Percentiles rank a stretch among this genome's conserved stretches.
phyloP scores from a whole-genome alignment of 139 green algal genomes.

The Chlorella vulgaris region DNA sequence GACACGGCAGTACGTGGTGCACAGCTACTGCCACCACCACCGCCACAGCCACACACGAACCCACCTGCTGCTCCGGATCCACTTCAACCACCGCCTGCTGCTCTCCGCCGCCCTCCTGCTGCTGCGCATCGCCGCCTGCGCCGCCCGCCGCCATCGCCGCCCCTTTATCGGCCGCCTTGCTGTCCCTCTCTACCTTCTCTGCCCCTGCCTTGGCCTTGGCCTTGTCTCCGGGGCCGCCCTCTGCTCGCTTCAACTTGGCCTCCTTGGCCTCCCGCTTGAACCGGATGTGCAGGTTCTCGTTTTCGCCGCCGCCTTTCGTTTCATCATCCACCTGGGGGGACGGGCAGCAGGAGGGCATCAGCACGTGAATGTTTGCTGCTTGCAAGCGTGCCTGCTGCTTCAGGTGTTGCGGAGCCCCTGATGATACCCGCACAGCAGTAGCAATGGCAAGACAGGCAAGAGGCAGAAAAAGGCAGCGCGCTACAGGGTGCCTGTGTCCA shows the following conservation, averaged over 20 bases:
- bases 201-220: constrained; percentile 15
- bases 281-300: constrained; percentile 75
- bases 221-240: not conserved
- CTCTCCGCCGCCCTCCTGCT: constrained; percentile 10
- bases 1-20: not conserved
- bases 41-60: not conserved
- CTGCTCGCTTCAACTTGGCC: constrained; percentile 20
- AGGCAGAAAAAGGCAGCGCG: no score
- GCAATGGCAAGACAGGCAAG: no score
- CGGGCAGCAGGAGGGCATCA: not conserved
- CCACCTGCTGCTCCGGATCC: constrained; percentile 38
- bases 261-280: constrained; percentile 60
- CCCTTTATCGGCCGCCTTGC: not conserved
- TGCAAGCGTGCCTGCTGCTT: no score
- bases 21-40: not conserved
- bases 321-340: constrained; percentile 8
- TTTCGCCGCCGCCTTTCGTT: constrained; percentile 52
- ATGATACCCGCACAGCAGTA: no score
- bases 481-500: no score
- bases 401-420: no score
- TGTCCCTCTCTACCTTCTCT: not conserved
- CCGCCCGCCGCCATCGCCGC: constrained; percentile 3
- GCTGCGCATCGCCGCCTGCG: constrained; percentile 5
- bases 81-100: constrained; percentile 10
- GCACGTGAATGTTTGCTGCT: no score